Percentiles rank a stretch among this genome's conserved stretches.
Conservation (phyloP, 1,284 basidiomycete genomes). For the Cryptococcus sp. region DNA sequence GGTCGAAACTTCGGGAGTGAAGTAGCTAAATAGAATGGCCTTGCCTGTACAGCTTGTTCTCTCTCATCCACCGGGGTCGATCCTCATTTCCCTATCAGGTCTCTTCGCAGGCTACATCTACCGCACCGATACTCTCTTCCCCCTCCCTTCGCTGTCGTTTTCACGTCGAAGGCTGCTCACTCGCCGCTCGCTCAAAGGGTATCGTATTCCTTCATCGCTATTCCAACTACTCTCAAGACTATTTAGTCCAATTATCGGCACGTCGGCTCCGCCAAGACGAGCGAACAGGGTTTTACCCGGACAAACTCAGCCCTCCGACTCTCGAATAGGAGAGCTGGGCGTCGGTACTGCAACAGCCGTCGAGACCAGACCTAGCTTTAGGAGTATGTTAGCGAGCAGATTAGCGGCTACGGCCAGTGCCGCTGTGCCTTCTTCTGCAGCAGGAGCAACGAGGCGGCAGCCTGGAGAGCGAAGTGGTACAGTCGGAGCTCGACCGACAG, state of each 20-base stretch:
- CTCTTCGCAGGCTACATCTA: slow-evolving; percentile 72
- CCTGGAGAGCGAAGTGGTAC: background rate
- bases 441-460: background rate
- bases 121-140: slow-evolving; percentile 68
- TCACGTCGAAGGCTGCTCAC: slow-evolving; percentile 31
- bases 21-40: slow-evolving; percentile 11
- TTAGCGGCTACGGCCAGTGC: background rate
- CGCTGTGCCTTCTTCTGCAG: background rate
- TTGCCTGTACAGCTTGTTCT: slow-evolving; percentile 61
- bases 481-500: slow-evolving; percentile 1
- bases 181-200: slow-evolving; percentile 61
- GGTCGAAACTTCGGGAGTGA: background rate
- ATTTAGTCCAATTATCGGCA: slow-evolving; percentile 65
- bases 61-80: slow-evolving; percentile 66
- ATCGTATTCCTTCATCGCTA: slow-evolving; percentile 65
- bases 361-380: slow-evolving; percentile 15
- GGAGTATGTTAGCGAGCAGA: slow-evolving; percentile 18
- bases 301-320: slow-evolving; percentile 30
- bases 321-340: background rate
- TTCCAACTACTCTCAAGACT: slow-evolving; percentile 59
- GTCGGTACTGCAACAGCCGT: slow-evolving; percentile 16
- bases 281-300: slow-evolving; percentile 64
- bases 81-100: slow-evolving; percentile 64
- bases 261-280: slow-evolving; percentile 59
- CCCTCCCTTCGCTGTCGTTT: slow-evolving; percentile 36